Conservation (phyloP, 768 basidiomycete genomes). For the Russula compacta region DNA sequence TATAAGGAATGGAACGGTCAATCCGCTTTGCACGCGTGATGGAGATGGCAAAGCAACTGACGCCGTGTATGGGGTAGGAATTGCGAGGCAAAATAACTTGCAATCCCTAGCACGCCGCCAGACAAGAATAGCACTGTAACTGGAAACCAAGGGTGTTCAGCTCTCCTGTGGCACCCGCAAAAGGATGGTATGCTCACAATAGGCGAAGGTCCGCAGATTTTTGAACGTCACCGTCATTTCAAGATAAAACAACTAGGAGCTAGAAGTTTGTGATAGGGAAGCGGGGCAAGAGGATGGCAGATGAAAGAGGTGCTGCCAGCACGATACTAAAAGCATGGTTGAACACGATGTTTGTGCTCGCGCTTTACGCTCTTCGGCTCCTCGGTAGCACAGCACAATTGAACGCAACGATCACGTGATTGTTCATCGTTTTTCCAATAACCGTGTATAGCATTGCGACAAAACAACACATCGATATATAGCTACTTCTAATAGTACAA, state of each 20-base stretch:
- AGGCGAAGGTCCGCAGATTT: constrained; percentile 27
- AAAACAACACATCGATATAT: background rate
- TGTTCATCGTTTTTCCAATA: background rate
- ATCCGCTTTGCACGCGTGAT: background rate
- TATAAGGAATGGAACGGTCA: constrained; percentile 23
- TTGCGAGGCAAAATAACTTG: constrained; percentile 54
- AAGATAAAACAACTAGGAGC: background rate
- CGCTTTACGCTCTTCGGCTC: background rate
- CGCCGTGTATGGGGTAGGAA: constrained; percentile 61
- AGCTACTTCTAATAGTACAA: constrained; percentile 4
- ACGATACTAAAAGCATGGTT: constrained; percentile 9
- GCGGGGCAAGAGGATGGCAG: background rate
- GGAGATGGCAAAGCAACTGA: constrained; percentile 28
- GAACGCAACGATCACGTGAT: constrained; percentile 10
- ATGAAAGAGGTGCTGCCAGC: constrained; percentile 13
- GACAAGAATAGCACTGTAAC: constrained; percentile 33
- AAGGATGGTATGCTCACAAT: constrained; percentile 20
- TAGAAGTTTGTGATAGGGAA: background rate
- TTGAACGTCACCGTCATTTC: constrained; percentile 30
- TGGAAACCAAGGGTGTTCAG: constrained; percentile 17
- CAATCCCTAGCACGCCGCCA: constrained; percentile 55
- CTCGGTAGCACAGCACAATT: background rate
- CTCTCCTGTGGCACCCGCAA: background rate
- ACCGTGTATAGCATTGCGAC: background rate
- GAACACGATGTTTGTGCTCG: background rate